Evolutionary conservation across 331 rosid species (phyloP).

Genomic region (Quercus lobata): DNA sequence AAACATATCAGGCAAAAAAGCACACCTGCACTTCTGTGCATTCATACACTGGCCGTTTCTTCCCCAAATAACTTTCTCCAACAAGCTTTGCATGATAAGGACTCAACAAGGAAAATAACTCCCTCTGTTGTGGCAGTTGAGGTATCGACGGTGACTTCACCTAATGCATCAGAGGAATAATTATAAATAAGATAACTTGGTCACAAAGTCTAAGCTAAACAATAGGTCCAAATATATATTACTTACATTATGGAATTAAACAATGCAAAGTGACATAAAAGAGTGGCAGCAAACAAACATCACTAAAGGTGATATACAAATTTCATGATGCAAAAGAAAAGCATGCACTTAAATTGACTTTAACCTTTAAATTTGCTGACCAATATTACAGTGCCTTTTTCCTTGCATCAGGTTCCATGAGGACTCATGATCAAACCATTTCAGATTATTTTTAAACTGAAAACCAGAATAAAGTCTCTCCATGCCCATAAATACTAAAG

Average conservation of each 20-base stretch:
- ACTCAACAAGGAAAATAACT: slow-evolving; percentile 67
- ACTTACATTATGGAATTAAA: not conserved
- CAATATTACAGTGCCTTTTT: slow-evolving; percentile 1
- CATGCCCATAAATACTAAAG: too few species aligned
- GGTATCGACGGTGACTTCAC: slow-evolving; percentile 83
- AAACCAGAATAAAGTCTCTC: not conserved
- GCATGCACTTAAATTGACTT: not conserved
- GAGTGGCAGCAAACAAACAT: not conserved
- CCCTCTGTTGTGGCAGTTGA: slow-evolving; percentile 73
- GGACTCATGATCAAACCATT: not conserved
- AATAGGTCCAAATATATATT: not conserved
- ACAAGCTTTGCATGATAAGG: slow-evolving; percentile 84
- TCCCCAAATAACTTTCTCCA: slow-evolving; percentile 92
- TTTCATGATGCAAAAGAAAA: not conserved
- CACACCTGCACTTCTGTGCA: slow-evolving; percentile 94
- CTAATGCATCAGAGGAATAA: slow-evolving; percentile 40
- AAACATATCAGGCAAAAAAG: slow-evolving; percentile 10
- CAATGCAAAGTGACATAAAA: not conserved
- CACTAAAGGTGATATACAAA: not conserved
- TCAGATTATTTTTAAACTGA: not conserved
- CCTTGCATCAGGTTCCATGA: not conserved
- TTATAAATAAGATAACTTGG: slow-evolving; percentile 17
- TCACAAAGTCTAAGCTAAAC: not conserved
- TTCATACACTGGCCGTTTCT: slow-evolving; percentile 79
- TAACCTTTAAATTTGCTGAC: not conserved